phyloP scores from a whole-genome alignment of 306 rosid genomes.

The Dryas alaskensis region DNA sequence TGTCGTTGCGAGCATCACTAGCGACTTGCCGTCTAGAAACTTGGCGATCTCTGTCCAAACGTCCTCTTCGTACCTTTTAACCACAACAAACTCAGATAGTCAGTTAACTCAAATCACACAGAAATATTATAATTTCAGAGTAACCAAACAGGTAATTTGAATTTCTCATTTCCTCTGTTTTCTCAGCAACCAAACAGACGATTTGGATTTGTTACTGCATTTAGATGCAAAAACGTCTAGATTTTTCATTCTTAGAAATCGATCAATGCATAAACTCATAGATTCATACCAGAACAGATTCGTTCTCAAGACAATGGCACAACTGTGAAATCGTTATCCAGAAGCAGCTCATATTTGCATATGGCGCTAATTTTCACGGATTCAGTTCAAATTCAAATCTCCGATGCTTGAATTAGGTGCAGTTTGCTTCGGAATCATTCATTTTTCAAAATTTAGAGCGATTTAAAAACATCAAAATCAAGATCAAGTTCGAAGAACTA shows the following conservation, averaged over 20 bases:
- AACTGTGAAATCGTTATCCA: no score
- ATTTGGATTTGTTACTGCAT: not conserved
- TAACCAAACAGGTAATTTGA: not conserved
- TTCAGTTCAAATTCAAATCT: not conserved
- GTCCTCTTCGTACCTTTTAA: constrained; percentile 73
- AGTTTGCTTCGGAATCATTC: not conserved
- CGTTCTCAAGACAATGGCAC: not conserved
- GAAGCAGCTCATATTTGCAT: no score
- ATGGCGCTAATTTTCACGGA: no score
- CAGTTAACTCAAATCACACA: not conserved
- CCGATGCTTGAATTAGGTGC: not conserved
- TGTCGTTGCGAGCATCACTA: constrained; percentile 77
- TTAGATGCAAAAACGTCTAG: not conserved
- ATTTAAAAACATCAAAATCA: not conserved
- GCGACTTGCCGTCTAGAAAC: constrained; percentile 73
- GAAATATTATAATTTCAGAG: no score
- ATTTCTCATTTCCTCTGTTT: not conserved
- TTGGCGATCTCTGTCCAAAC: constrained; percentile 92
- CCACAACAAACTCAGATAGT: not conserved
- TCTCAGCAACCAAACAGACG: constrained; percentile 11
- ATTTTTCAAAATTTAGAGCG: no score
- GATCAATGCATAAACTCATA: not conserved
- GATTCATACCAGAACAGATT: not conserved
- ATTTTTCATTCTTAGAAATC: not conserved
- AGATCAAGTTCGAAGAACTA: constrained; percentile 20